Base-by-base conservation (phyloP, 441 rosid species). In the Monsonia emarginata region DNA sequence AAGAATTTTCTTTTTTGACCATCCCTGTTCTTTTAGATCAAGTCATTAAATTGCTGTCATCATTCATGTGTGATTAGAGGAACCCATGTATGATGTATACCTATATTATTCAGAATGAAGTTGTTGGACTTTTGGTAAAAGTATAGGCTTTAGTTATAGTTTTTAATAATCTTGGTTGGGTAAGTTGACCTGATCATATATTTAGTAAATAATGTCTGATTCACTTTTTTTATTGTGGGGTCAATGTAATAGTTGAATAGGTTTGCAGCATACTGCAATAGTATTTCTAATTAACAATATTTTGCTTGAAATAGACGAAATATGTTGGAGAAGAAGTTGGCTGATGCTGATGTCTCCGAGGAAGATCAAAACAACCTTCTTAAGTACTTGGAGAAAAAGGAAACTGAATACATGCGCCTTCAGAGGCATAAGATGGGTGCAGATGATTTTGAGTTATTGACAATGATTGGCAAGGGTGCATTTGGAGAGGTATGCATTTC, bases 381-480 rank as follows among this genome's bases (percentile, higher is more conserved):
- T 32, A 74, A 81, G 52, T 66, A 71, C 19, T 74, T 81, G 65
- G 84, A 81, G 79, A 67, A 78, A 54, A 81, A 74, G 50, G 84
- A 81, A 66, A 76, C 74, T 8, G 84, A 81, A 60, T 81, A 76
- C 65, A 81, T 72, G 79, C 79, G 84, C 57, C 36, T 72, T 64
- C 84, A 81, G 61, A 74, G 82, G 70, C 80, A 71, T 46, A 81
- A 81, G 62, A 78, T 78, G 72, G 82, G 80, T 13, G 84, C 75
- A 71, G 84, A 81, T 64, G 38, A 34, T 34, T 34, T 81, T 25
- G 82, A 75, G 65, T 66, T 75, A 14, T 62, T 81, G 68, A 81
- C 76, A 54, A 78, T 81, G 67, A 81, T 40, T 9, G 32, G 13
- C 21, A 24, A 2, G 34, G 32, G 21, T 14, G 18, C 22, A 31